Evolutionary conservation across 2,329 filamentous ascomycete genomes (phyloP), one percentile per base, ranked within the genome.

Genomic region (Calonectria fujianensis): DNA sequence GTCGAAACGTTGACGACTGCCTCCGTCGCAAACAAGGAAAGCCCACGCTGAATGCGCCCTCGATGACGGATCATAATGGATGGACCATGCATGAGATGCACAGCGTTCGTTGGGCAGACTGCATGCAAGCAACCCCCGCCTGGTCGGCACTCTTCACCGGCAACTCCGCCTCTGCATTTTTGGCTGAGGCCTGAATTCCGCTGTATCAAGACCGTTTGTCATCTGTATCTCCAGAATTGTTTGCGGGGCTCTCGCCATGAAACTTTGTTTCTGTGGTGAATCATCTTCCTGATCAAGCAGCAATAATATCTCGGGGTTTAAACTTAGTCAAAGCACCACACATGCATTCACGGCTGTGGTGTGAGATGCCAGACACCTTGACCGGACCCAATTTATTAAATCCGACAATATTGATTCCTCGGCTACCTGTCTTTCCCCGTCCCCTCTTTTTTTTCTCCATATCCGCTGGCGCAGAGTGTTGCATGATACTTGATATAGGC

Each of bases 21-120:
- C 48, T 63, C n/a, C 18, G 52, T 37, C 57, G n/a, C 65, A 63
- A 74, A 74, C 35, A 57, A 66, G 63, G 57, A 68, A 54, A 64
- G n/a, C 35, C 45, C 71, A 35, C 57, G 41, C 57, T 8, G 35
- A 27, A 6, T 41, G 37, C n/a, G 57, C 57, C 57, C 39, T 41
- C n/a, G 27, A 35, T 57, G 52, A 35, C 16, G 51, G 27, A 24
- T 48, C 45, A 48, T 54, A 16, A 54, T 54, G 51, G 51, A 54
- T 54, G 51, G 29, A 9, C 51, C 18, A 11, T 54, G 51, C 51
- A 31, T 35, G 52, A 31, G 52, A 57, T 57, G 52, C 52, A 6
- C 52, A 35, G 29, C 52, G 18, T 61, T 31, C 52, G 18, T 61
- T 31, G 66, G 57, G 57, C 27, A 51, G 52, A 54, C 70, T 74